Conservation (phyloP, 352 stramenopile species). For the Globisporangium spinosum region DNA sequence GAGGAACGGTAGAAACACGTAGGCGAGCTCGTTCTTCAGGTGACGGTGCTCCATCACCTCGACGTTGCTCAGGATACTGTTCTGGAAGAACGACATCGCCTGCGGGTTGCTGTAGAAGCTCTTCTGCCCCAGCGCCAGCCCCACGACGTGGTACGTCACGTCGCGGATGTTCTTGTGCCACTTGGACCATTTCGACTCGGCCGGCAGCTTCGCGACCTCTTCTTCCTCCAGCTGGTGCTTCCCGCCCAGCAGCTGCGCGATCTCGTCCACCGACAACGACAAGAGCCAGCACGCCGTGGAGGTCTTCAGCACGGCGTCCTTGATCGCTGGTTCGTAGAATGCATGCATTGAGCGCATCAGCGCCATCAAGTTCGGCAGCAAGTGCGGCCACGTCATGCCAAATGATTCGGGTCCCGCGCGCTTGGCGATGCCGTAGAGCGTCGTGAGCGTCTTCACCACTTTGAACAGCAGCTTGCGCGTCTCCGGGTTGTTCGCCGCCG, state of each 20-base stretch:
- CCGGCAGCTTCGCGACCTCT: slow-evolving; percentile 46
- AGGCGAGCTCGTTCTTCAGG: slow-evolving; percentile 62
- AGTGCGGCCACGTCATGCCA: slow-evolving; percentile 50
- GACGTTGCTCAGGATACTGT: slow-evolving; percentile 61
- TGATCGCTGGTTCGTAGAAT: slow-evolving; percentile 46
- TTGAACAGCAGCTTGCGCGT: slow-evolving; percentile 44
- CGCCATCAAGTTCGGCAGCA: slow-evolving; percentile 64
- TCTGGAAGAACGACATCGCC: slow-evolving; percentile 39
- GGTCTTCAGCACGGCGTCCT: slow-evolving; percentile 51
- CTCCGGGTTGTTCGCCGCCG: slow-evolving; percentile 30
- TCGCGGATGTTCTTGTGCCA: slow-evolving; percentile 83
- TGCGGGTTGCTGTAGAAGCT: slow-evolving; percentile 57
- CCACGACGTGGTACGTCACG: slow-evolving; percentile 74
- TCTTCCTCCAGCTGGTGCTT: slow-evolving; percentile 76
- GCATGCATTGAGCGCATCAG: slow-evolving; percentile 60
- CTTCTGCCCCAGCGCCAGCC: slow-evolving; percentile 43
- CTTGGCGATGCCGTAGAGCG: slow-evolving; percentile 74
- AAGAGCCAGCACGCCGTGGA: slow-evolving; percentile 62
- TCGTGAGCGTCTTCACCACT: slow-evolving; percentile 74
- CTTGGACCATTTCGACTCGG: slow-evolving; percentile 58
- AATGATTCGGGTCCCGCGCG: slow-evolving; percentile 46
- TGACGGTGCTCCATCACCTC: slow-evolving; percentile 72
- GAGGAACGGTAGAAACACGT: slow-evolving; percentile 67
- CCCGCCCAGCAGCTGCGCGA: slow-evolving; percentile 67
- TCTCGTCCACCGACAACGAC: slow-evolving; percentile 67